Percentiles rank a stretch among this genome's conserved stretches.
Evolutionary conservation across 805 yeast species (phyloP).

Genomic region (Pichia thaimueangensis): DNA sequence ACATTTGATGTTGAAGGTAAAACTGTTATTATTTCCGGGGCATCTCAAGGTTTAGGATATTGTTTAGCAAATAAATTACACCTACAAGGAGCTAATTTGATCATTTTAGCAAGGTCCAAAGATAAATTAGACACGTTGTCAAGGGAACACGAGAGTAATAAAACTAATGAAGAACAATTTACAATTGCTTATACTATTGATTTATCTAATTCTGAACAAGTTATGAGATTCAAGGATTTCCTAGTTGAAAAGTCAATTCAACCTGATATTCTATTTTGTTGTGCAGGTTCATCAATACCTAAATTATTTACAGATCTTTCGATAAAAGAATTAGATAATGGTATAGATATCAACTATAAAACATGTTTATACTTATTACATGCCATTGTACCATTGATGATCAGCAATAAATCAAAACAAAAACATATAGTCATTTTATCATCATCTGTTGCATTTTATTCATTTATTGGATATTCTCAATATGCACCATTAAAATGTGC

Average conservation of each 20-base stretch:
- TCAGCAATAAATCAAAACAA: conserved; percentile 11
- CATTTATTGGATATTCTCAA: conserved; percentile 86
- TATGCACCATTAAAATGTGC: conserved; percentile 91
- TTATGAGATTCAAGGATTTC: conserved; percentile 33
- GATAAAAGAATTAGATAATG: conserved; percentile 49
- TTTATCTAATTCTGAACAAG: conserved; percentile 45
- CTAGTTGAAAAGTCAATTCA: conserved; percentile 20
- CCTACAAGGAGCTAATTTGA: conserved; percentile 52
- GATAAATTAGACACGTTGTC: conserved; percentile 45
- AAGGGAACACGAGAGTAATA: conserved; percentile 15
- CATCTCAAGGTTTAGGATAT: conserved; percentile 89
- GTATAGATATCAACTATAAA: conserved; percentile 63
- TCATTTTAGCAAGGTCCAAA: conserved; percentile 73
- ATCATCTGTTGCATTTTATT: conserved; percentile 74
- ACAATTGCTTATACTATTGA: conserved; percentile 52
- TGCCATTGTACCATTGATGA: conserved; percentile 36
- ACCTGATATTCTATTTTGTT: conserved; percentile 74
- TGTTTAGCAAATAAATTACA: conserved; percentile 54
- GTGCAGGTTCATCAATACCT: conserved; percentile 85
- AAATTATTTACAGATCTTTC: conserved; percentile 68
- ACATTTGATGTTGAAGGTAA: conserved; percentile 36
- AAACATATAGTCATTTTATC: conserved; percentile 61
- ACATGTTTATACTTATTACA: conserved; percentile 72
- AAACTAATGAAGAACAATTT: conserved; percentile 27
- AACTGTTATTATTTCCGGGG: conserved; percentile 79